Evolutionary conservation across 2,329 filamentous ascomycete species (phyloP).

Genomic region (Verticillium nubilum): DNA sequence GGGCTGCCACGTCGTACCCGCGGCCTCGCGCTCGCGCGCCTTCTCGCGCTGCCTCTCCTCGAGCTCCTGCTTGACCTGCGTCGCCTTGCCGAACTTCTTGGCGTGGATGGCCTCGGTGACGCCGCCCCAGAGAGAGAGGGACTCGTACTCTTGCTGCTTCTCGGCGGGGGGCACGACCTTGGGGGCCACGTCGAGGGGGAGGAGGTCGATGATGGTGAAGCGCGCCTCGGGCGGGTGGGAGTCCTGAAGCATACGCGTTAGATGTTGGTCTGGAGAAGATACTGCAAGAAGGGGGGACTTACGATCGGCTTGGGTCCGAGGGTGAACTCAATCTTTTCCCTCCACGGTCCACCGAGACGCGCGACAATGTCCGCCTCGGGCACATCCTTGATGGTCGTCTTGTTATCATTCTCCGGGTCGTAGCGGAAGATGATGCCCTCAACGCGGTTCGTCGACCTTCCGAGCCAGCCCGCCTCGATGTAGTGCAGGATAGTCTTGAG

Average conservation of each 20-base stretch:
- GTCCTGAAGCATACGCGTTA: constrained; percentile 20
- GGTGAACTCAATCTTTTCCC: constrained; percentile 60
- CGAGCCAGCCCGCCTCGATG: constrained; percentile 90
- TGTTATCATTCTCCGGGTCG: constrained; percentile 79
- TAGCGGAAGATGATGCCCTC: constrained; percentile 89
- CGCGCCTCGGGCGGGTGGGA: constrained; percentile 53
- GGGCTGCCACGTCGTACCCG: constrained; percentile 70
- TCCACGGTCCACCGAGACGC: constrained; percentile 82
- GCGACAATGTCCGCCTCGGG: constrained; percentile 78
- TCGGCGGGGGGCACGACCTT: constrained; percentile 76
- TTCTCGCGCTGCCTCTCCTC: constrained; percentile 86
- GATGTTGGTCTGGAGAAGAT: neutral
- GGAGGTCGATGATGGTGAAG: constrained; percentile 78
- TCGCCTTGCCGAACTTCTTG: constrained; percentile 82
- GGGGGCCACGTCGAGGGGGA: constrained; percentile 70
- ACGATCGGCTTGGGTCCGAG: constrained; percentile 57
- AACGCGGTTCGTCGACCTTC: constrained; percentile 84
- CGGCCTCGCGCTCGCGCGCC: constrained; percentile 70
- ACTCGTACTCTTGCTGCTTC: constrained; percentile 83
- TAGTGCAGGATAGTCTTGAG: constrained; percentile 92
- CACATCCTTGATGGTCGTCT: constrained; percentile 76
- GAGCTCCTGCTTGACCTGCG: constrained; percentile 80
- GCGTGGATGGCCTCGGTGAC: constrained; percentile 81
- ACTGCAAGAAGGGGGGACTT: constrained; percentile 26
- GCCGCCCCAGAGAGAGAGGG: constrained; percentile 76